Evolutionary conservation across 2,329 filamentous ascomycete genomes (phyloP).

Genomic region (Aspergillus spinulosporus): DNA sequence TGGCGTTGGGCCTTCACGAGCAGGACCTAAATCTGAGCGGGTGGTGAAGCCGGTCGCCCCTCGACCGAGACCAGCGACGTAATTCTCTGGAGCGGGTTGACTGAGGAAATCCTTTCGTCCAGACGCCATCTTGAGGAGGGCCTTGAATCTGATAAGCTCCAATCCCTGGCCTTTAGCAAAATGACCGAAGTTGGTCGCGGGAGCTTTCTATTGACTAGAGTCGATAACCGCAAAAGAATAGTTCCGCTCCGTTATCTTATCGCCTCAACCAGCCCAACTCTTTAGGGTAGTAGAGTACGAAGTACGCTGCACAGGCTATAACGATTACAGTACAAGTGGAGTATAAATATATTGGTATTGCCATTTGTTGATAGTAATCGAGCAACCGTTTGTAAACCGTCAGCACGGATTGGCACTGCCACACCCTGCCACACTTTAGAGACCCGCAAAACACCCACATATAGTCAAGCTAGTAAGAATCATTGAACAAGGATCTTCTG

Average conservation of each 20-base stretch:
- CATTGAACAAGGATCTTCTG: constrained; percentile 3
- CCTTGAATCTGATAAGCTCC: neutral
- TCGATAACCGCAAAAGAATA: constrained; percentile 17
- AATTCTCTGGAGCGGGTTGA: constrained; percentile 81
- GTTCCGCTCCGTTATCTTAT: constrained; percentile 27
- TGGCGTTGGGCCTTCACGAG: constrained; percentile 90
- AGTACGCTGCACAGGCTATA: too few species aligned
- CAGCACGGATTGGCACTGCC: neutral
- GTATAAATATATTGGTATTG: neutral
- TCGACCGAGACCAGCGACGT: constrained; percentile 93
- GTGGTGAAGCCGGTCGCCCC: constrained; percentile 98
- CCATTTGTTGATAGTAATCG: neutral
- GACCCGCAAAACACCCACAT: neutral
- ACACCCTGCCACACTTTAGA: neutral
- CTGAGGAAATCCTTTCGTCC: constrained; percentile 81
- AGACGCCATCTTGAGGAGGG: constrained; percentile 52
- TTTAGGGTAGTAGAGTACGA: neutral
- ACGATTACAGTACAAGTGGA: neutral
- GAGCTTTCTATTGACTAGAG: constrained; percentile 9
- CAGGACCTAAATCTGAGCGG: constrained; percentile 91
- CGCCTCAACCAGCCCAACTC: neutral
- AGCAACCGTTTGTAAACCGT: neutral
- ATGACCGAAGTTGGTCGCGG: neutral
- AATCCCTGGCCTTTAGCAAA: neutral
- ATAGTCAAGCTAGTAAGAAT: neutral